A percentile compares a stretch with the other conserved stretches of the same genome.
phyloP scores from a whole-genome alignment of 192 early-diverging fungal genomes.

The Podila epicladia region DNA sequence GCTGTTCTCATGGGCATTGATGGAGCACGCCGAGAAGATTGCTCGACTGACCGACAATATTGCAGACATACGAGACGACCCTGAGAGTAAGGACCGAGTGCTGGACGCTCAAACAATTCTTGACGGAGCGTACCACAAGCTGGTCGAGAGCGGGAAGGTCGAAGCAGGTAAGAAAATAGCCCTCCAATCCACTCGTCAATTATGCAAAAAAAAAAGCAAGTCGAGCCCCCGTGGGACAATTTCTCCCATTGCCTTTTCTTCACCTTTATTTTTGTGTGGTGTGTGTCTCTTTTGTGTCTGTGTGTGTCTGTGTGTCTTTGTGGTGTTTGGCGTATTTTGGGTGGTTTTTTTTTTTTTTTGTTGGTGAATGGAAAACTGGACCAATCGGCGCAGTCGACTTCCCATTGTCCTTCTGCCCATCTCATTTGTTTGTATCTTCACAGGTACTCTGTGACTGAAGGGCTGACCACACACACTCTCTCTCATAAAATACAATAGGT shows the following conservation, averaged over 20 bases:
- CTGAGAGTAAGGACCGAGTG: conserved; percentile 6
- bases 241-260: background rate
- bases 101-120: conserved; percentile 62
- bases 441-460: background rate
- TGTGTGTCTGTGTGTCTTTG: background rate
- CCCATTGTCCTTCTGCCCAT: too few species aligned
- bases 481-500: conserved; percentile 26
- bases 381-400: too few species aligned
- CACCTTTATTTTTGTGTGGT: background rate
- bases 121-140: conserved; percentile 53
- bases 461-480: background rate
- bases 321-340: too few species aligned
- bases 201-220: too few species aligned
- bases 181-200: too few species aligned
- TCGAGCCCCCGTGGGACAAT: background rate
- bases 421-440: background rate
- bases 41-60: conserved; percentile 45
- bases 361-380: too few species aligned
- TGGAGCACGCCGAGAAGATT: conserved; percentile 63
- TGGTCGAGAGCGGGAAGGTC: conserved; percentile 59
- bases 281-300: background rate
- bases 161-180: conserved; percentile 46
- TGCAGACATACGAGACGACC: background rate
- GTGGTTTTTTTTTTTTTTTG: too few species aligned
- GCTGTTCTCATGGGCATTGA: conserved; percentile 64